Conservation (phyloP, 352 stramenopile species). For the Hyaloperonospora brassicae region DNA sequence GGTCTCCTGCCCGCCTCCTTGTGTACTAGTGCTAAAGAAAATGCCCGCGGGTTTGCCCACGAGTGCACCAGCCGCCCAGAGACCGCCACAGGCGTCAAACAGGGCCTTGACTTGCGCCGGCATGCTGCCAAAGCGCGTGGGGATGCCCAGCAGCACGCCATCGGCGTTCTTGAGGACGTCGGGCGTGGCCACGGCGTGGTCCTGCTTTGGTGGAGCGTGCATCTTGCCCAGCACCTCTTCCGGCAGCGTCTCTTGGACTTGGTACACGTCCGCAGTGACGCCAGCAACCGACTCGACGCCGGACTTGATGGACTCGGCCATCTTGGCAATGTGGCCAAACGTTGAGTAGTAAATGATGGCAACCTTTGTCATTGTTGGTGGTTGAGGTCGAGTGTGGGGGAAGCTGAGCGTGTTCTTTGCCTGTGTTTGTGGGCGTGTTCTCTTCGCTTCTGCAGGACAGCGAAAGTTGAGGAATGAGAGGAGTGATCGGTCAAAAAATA, state of each 20-base stretch:
- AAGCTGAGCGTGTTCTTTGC: too few relatives aligned
- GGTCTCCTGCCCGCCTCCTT: conserved; percentile 86
- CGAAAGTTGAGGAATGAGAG: conserved; percentile 24
- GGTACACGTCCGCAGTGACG: conserved; percentile 56
- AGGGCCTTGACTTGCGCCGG: conserved; percentile 87
- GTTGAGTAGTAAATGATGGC: conserved; percentile 83
- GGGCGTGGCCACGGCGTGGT: conserved; percentile 50
- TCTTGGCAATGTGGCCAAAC: conserved; percentile 75
- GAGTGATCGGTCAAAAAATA: too few relatives aligned
- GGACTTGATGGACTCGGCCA: conserved; percentile 69
- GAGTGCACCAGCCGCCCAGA: conserved; percentile 78
- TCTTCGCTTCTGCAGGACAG: conserved; percentile 10
- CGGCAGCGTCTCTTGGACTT: conserved; percentile 72
- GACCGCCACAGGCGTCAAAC: conserved; percentile 76
- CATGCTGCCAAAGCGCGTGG: conserved; percentile 72
- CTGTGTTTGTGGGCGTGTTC: not conserved
- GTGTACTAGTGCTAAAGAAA: conserved; percentile 80
- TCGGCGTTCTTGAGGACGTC: conserved; percentile 65
- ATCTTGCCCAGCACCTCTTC: conserved; percentile 81
- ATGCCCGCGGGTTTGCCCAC: conserved; percentile 83
- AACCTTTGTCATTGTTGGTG: conserved; percentile 47
- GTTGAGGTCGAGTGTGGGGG: too few relatives aligned
- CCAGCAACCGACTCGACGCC: conserved; percentile 63
- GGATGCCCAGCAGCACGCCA: conserved; percentile 83
- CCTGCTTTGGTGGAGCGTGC: conserved; percentile 68